Evolutionary conservation across 495 filamentous ascomycete species (phyloP).

Genomic region (Apodospora peruviana): DNA sequence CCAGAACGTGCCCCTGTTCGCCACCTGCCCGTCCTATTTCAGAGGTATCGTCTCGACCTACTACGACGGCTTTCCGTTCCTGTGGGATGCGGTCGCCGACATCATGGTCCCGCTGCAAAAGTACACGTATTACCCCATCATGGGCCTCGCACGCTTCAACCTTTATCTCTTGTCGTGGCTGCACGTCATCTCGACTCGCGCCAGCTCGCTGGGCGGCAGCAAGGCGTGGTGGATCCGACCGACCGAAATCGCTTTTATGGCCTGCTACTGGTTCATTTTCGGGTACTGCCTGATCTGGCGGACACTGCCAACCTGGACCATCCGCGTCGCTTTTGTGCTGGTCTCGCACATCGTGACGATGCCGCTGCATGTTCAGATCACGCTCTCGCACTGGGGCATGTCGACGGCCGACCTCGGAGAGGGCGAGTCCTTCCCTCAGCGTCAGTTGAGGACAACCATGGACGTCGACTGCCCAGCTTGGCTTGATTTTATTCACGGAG

Average conservation of each 20-base stretch:
- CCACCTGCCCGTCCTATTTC: constrained; percentile 44
- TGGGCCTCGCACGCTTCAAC: constrained; percentile 48
- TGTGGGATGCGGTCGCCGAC: constrained; percentile 37
- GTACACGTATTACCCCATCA: constrained; percentile 49
- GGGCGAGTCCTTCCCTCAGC: constrained; percentile 42
- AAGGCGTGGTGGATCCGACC: constrained; percentile 43
- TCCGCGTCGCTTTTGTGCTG: constrained; percentile 40
- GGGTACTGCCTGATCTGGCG: constrained; percentile 41
- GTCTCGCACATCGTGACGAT: constrained; percentile 43
- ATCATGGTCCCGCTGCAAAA: constrained; percentile 36
- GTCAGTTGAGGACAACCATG: constrained; percentile 45
- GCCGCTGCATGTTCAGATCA: constrained; percentile 48
- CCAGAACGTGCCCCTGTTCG: constrained; percentile 46
- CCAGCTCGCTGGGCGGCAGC: constrained; percentile 27
- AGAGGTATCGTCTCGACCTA: constrained; percentile 33
- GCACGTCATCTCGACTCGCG: constrained; percentile 30
- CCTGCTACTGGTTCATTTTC: constrained; percentile 41
- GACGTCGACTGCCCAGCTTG: constrained; percentile 44
- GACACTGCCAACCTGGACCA: constrained; percentile 36
- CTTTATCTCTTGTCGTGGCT: constrained; percentile 44
- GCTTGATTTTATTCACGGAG: constrained; percentile 45
- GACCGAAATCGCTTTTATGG: constrained; percentile 36
- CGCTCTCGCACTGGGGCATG: constrained; percentile 48
- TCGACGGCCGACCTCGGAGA: constrained; percentile 43
- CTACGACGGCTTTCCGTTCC: constrained; percentile 41